Conservation (phyloP, 73 alveolate species). For the Effrenium voratum region DNA sequence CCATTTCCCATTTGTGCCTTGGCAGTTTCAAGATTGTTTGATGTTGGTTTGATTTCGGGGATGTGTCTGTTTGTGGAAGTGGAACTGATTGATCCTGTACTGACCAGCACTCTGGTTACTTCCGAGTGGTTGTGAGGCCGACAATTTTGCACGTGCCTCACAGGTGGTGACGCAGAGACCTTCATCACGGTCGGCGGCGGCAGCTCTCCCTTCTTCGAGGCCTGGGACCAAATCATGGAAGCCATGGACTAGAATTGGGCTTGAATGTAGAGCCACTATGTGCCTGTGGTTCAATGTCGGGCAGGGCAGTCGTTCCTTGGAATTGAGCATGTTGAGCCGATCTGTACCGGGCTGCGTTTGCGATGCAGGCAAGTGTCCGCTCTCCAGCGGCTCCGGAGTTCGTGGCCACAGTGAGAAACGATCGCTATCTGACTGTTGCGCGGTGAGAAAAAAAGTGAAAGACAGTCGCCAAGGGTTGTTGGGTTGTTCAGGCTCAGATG, state of each 20-base stretch:
- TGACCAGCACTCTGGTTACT: background rate
- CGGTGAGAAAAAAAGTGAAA: background rate
- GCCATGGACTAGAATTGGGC: too few relatives aligned
- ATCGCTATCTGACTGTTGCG: conserved; percentile 50
- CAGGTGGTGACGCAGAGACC: conserved; percentile 63
- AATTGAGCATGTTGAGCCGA: background rate
- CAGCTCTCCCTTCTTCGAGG: conserved; percentile 44
- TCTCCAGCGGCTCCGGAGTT: conserved; percentile 40
- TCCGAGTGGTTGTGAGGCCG: background rate
- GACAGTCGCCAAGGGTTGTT: too few relatives aligned
- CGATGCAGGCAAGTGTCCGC: conserved; percentile 44
- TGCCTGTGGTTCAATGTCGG: too few relatives aligned
- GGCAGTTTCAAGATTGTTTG: background rate
- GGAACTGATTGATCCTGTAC: background rate
- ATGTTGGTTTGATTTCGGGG: background rate
- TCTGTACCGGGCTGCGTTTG: background rate
- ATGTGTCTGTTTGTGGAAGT: background rate
- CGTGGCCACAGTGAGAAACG: conserved; percentile 37
- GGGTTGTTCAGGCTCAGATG: background rate
- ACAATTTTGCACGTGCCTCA: too few relatives aligned
- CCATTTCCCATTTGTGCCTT: conserved; percentile 51
- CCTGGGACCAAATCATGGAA: too few relatives aligned
- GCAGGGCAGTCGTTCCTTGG: too few relatives aligned
- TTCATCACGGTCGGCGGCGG: conserved; percentile 34
- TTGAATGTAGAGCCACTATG: too few relatives aligned